phyloP scores from a whole-genome alignment of 495 filamentous ascomycete genomes.

The Corynascus novoguineensis region DNA sequence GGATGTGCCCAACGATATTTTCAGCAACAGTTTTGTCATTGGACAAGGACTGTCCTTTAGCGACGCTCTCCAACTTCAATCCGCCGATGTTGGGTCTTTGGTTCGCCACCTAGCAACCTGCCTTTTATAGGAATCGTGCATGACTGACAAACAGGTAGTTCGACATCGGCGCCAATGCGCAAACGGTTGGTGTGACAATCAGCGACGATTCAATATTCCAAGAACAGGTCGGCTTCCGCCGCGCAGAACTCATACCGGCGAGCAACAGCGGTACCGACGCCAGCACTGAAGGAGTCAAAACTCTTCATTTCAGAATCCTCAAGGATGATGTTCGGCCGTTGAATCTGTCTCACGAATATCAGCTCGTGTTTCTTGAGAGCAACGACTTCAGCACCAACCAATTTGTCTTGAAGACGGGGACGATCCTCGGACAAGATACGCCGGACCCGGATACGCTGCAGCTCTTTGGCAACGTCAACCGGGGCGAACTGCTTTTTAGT shows the following conservation, averaged over 20 bases:
- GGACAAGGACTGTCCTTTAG: constrained; percentile 29
- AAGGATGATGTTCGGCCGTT: constrained; percentile 39
- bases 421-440: constrained; percentile 32
- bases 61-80: constrained; percentile 26
- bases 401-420: constrained; percentile 46
- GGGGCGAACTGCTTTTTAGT: constrained; percentile 36
- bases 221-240: constrained; percentile 44
- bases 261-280: constrained; percentile 42
- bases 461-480: constrained; percentile 37
- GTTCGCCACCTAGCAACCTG: constrained; percentile 14
- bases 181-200: constrained; percentile 32
- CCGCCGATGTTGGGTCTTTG: constrained; percentile 19
- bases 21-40: constrained; percentile 30
- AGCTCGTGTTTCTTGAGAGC: constrained; percentile 46
- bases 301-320: constrained; percentile 45
- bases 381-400: constrained; percentile 45
- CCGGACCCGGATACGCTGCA: constrained; percentile 34
- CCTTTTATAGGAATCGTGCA: background rate
- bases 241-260: constrained; percentile 42
- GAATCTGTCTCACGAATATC: constrained; percentile 46
- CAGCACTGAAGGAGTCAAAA: constrained; percentile 41
- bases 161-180: constrained; percentile 31
- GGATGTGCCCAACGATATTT: constrained; percentile 29
- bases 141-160: background rate
- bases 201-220: constrained; percentile 48